Evolutionary conservation across 169 alveolate genomes (phyloP), one percentile per base, ranked within the genome.

Genomic region (Plasmodium gallinaceum): DNA sequence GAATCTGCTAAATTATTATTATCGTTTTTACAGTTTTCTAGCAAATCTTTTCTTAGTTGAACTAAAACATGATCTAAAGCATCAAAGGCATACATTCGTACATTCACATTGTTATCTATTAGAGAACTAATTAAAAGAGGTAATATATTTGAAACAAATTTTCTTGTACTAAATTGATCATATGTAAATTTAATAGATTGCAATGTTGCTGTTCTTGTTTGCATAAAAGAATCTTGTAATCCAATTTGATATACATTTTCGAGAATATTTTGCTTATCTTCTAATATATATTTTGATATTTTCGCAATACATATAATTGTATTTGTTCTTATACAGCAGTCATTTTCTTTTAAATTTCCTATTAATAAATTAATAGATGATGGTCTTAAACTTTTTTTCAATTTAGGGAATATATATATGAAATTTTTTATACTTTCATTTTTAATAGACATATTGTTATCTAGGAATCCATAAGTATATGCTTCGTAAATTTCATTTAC

Each of bases 271-370:
- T 83, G 91, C 54, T 85, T 74, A 45, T 93, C 96, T 0, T 58
- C 69, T 51, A 86, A 87, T 24, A 93, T 66, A 70, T 89, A 88
- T 6, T 94, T 93, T 39, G 93, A 88, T 37, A 93, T 93, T 73
- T 93, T 93, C 7, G 96, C 95, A 26, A 93, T 73, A 70, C 96
- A 93, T 20, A 93, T 93, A 42, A 93, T 93, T n/a, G 94, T 42
- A 70, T 93, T 93, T 9, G 90, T 90, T 73, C 91, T 88, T 48
- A 92, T 92, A 24, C 94, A 92, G 43, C 88, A 92, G 62, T 93
- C 95, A 16, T 58, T 62, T 46, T 93, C 95, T 54, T 80, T 93
- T 54, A 92, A 88, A 70, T 94, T 92, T 45, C 88, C 90, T 65
- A 91, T 64, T 16, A 93, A 68, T 12, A 69, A n/a, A 74, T 72